Evolutionary conservation across 805 yeast species (phyloP).

Genomic region (Ogataea siamensis): DNA sequence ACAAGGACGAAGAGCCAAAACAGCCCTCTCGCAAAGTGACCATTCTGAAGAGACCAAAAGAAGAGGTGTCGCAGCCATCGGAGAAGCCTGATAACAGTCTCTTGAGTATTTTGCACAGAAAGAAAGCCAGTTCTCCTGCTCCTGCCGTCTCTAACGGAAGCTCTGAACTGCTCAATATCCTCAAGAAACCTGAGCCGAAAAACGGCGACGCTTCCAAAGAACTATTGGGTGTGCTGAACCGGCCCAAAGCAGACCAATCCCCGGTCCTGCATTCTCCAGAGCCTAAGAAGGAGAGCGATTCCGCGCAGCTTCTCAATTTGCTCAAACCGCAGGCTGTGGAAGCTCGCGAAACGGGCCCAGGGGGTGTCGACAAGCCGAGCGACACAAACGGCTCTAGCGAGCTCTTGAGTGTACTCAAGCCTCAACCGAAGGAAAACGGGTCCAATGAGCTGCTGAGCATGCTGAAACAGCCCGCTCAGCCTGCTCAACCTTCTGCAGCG

Average conservation of each 20-base stretch:
- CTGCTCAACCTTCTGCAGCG: constrained; percentile 1
- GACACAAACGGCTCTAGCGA: constrained; percentile 1
- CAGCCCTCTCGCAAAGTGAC: constrained; percentile 7
- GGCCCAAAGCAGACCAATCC: neutral
- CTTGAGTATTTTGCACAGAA: constrained; percentile 17
- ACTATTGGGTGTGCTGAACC: constrained; percentile 5
- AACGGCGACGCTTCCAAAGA: constrained; percentile 2
- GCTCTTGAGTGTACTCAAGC: neutral
- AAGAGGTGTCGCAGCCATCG: constrained; percentile 1
- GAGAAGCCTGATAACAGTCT: constrained; percentile 11
- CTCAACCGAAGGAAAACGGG: constrained; percentile 1
- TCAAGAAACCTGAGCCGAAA: constrained; percentile 13
- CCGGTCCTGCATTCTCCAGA: no score
- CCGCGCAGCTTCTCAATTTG: constrained; percentile 14
- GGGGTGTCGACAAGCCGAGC: no score
- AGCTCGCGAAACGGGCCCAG: no score
- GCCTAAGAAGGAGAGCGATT: constrained; percentile 7
- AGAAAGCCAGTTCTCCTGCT: no score
- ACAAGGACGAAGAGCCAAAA: constrained; percentile 9
- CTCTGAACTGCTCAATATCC: constrained; percentile 13
- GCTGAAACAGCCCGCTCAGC: constrained; percentile 2
- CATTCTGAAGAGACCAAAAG: constrained; percentile 9
- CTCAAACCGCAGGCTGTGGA: constrained; percentile 7
- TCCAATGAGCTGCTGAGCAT: constrained; percentile 5
- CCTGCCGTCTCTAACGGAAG: constrained; percentile 1